Conservation (phyloP, 2,329 filamentous ascomycete genomes). For the Alternaria consortialis region DNA sequence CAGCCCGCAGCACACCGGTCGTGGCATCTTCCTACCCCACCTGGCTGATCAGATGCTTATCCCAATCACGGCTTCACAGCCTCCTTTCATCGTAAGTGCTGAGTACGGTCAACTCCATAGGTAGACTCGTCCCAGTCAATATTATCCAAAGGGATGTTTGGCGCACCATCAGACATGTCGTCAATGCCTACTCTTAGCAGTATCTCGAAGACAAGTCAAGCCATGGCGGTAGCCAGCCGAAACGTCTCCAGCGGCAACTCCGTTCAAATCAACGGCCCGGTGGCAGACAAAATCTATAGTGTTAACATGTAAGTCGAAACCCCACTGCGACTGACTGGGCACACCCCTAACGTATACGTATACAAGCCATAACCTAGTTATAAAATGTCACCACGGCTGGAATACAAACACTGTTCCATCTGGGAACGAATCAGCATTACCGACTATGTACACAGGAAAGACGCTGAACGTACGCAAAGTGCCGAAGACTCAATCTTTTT, state of each 20-base stretch:
- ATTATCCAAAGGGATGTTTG: not conserved
- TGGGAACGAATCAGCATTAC: not conserved
- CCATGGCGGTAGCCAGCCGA: not conserved
- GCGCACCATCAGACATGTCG: not conserved
- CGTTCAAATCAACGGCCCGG: constrained; percentile 7
- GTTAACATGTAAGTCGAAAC: constrained; percentile 9
- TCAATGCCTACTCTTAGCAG: not conserved
- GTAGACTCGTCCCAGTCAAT: not conserved
- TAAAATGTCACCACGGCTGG: not conserved
- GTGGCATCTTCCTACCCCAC: not conserved
- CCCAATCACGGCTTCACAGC: constrained; percentile 3
- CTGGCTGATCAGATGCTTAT: not conserved
- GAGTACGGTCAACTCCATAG: not conserved
- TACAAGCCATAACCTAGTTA: constrained; percentile 5
- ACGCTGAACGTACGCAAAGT: not conserved
- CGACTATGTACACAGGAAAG: not conserved
- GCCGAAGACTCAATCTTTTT: not conserved
- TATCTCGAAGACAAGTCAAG: not conserved
- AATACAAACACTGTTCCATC: not conserved
- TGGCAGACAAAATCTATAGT: constrained; percentile 2
- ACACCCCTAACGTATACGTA: not conserved
- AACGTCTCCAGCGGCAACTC: constrained; percentile 11
- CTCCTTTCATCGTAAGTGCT: not conserved
- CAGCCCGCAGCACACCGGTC: constrained; percentile 1
- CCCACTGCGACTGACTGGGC: not conserved